Evolutionary conservation across 1,284 basidiomycete species (phyloP).

Genomic region (Fomitopsis pinicola): DNA sequence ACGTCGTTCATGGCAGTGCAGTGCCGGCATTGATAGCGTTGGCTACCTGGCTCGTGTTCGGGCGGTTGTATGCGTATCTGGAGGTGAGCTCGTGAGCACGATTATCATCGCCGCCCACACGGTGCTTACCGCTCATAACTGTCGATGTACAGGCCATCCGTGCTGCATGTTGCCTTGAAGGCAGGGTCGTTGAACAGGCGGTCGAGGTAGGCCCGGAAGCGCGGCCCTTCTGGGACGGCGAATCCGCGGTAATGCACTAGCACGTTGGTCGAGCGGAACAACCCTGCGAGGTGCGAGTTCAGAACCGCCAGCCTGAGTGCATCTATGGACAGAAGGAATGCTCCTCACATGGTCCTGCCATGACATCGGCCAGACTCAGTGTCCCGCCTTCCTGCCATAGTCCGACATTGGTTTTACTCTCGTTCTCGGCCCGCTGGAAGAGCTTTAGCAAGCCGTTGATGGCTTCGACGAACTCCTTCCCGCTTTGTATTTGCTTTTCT

Average conservation of each 20-base stretch:
- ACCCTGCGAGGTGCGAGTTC: constrained; percentile 37
- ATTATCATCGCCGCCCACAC: neutral
- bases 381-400: constrained; percentile 54
- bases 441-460: constrained; percentile 52
- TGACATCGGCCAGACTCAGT: constrained; percentile 66
- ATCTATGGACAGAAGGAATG: neutral
- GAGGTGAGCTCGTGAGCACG: neutral
- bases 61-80: constrained; percentile 70
- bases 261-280: constrained; percentile 62
- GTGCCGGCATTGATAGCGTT: constrained; percentile 65
- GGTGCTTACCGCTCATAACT: constrained; percentile 61
- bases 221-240: constrained; percentile 42
- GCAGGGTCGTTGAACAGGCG: constrained; percentile 57
- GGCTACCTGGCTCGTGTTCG: constrained; percentile 70
- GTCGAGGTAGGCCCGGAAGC: constrained; percentile 49
- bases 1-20: constrained; percentile 45
- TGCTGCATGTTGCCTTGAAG: constrained; percentile 68
- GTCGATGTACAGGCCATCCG: constrained; percentile 69
- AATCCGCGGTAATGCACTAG: constrained; percentile 70
- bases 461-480: constrained; percentile 53
- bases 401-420: constrained; percentile 39
- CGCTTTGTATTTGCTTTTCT: constrained; percentile 49
- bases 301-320: neutral
- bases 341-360: constrained; percentile 70
- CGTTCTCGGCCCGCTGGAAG: constrained; percentile 53